phyloP scores from a whole-genome alignment of 257 asterid species.

The Ophiorrhiza pumila region DNA sequence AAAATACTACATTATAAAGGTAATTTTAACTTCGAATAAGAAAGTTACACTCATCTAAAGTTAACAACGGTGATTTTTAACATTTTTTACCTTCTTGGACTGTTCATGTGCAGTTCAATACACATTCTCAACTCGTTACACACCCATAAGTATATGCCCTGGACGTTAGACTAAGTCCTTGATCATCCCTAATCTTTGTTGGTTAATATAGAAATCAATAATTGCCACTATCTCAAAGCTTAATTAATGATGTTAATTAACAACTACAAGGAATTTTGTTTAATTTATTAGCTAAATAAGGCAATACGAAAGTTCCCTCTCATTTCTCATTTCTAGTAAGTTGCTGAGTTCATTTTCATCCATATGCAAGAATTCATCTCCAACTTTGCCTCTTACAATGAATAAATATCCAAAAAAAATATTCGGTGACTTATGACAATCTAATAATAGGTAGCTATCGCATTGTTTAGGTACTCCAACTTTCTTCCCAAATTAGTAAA shows the following conservation, averaged over 20 bases:
- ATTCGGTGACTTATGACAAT: background rate
- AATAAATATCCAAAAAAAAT: background rate
- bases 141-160: background rate
- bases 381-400: background rate
- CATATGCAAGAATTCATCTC: conserved; percentile 8
- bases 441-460: background rate
- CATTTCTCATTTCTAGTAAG: background rate
- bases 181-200: background rate
- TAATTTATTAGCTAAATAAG: no score
- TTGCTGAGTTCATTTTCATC: background rate
- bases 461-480: background rate
- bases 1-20: no score
- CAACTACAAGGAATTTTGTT: background rate
- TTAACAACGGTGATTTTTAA: no score
- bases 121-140: no score
- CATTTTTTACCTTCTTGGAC: no score
- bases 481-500: no score
- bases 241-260: background rate
- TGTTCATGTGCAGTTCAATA: no score
- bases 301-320: background rate
- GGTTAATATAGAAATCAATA: background rate
- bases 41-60: no score
- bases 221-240: background rate
- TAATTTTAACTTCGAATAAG: no score
- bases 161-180: background rate